Evolutionary conservation across 345 rosid genomes (phyloP).

Genomic region (Eucalyptus erythrocorys): DNA sequence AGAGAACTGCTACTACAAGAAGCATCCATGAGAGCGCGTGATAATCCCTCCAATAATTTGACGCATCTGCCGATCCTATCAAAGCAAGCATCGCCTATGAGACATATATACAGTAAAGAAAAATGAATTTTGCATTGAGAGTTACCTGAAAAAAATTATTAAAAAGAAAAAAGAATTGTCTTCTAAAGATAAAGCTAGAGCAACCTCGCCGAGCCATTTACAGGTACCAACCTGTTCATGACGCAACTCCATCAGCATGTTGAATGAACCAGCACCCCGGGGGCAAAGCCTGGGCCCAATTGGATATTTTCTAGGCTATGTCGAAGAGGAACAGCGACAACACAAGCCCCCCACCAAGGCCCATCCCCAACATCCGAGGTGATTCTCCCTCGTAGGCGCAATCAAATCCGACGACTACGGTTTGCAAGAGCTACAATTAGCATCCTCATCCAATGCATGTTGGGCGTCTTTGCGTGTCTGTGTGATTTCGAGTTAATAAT

Average conservation of each 20-base stretch:
- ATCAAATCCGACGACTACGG: not conserved
- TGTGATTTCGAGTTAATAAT: not conserved
- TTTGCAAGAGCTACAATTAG: not conserved
- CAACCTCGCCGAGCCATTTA: not conserved
- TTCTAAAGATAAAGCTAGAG: not conserved
- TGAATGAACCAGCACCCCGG: not conserved
- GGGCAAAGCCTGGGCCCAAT: not conserved
- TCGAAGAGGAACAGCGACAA: not conserved
- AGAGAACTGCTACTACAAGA: not conserved
- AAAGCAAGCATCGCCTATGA: not conserved
- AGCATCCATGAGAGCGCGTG: not conserved
- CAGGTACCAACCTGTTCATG: not conserved
- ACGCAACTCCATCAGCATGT: not conserved
- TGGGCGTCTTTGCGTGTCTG: not conserved
- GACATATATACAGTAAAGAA: not conserved
- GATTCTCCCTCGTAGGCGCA: not conserved
- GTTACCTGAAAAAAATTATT: not conserved
- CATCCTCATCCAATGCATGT: not conserved
- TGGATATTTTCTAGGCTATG: not conserved
- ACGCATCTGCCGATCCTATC: not conserved
- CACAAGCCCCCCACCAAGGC: not conserved
- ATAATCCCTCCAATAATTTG: not conserved
- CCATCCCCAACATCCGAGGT: not conserved
- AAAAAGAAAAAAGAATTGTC: not conserved
- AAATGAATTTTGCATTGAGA: not conserved